Percentiles rank a stretch among this genome's conserved stretches.
These are phyloP conservation scores for Metschnikowia dekortorum DNA, from an alignment of 805 yeast species.

Conservation along the genomic window DNA sequence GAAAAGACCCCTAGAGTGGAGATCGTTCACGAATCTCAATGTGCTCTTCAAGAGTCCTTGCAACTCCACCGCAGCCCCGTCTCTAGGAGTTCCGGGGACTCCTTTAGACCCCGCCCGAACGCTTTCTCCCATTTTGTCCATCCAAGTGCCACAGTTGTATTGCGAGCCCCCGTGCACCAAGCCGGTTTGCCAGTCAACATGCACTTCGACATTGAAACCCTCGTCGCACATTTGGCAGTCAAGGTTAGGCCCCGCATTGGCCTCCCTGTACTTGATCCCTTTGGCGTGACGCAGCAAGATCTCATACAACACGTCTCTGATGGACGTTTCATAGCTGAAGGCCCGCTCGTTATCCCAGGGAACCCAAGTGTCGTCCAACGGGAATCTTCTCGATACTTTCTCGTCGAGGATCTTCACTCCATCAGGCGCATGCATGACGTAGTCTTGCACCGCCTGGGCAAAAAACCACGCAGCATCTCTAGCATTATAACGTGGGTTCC, in stretches of 20 bases:
- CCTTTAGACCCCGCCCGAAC: conserved; percentile 78
- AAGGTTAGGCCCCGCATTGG: conserved; percentile 85
- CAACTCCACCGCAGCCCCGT: conserved; percentile 93
- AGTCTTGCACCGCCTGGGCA: conserved; percentile 83
- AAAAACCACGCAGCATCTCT: conserved; percentile 98
- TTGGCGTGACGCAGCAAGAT: conserved; percentile 82
- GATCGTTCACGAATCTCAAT: conserved; percentile 68
- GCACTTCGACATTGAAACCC: conserved; percentile 81
- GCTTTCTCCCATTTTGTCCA: conserved; percentile 99
- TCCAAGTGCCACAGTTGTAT: conserved; percentile 97
- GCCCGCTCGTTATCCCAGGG: conserved; percentile 68
- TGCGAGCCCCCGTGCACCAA: conserved; percentile 88
- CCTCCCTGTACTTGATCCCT: conserved; percentile 86
- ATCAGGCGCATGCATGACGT: conserved; percentile 59
- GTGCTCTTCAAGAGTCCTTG: conserved; percentile 84
- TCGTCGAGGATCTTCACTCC: conserved; percentile 67
- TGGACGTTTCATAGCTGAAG: conserved; percentile 62
- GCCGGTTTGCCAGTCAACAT: conserved; percentile 88
- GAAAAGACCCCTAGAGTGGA: conserved; percentile 54
- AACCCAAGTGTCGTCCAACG: conserved; percentile 78
- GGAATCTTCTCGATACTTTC: conserved; percentile 77
- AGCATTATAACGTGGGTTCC: conserved; percentile 91
- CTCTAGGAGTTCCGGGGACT: conserved; percentile 96
- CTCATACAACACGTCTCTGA: conserved; percentile 78
- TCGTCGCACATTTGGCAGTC: conserved; percentile 91